A percentile compares a stretch with the other conserved stretches of the same genome.
Conservation (phyloP, 2,329 filamentous ascomycete genomes). For the Hypomyces perniciosus region DNA sequence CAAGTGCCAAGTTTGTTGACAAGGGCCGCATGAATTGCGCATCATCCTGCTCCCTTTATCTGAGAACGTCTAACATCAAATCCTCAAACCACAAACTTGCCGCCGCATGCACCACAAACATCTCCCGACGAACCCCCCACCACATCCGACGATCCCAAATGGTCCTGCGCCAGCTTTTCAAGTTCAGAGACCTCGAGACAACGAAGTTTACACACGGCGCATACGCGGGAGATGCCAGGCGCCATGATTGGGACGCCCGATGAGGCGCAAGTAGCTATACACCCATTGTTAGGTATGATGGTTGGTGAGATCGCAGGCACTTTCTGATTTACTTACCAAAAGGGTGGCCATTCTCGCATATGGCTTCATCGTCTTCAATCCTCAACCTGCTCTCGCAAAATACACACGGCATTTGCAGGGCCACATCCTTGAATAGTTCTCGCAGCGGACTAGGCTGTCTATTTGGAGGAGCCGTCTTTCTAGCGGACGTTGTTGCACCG, state of each 20-base stretch:
- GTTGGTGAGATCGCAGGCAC: too few relatives aligned
- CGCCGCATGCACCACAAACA: slow-evolving; percentile 35
- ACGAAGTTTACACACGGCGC: slow-evolving; percentile 48
- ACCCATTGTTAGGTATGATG: neutral
- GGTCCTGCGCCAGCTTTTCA: slow-evolving; percentile 24
- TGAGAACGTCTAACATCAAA: neutral
- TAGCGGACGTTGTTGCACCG: slow-evolving; percentile 29
- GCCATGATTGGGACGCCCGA: slow-evolving; percentile 49
- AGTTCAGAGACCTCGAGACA: slow-evolving; percentile 43
- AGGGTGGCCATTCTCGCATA: slow-evolving; percentile 34
- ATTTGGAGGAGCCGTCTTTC: slow-evolving; percentile 13
- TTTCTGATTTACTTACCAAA: slow-evolving; percentile 30
- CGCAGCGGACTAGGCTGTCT: slow-evolving; percentile 24
- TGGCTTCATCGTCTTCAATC: slow-evolving; percentile 28
- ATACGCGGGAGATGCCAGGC: slow-evolving; percentile 48
- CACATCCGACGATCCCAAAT: slow-evolving; percentile 23
- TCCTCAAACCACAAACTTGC: slow-evolving; percentile 35
- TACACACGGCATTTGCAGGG: slow-evolving; percentile 36
- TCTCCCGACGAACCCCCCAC: slow-evolving; percentile 27
- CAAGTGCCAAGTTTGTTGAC: too few relatives aligned
- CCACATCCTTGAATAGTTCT: slow-evolving; percentile 33
- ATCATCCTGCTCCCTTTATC: neutral
- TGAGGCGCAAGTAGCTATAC: slow-evolving; percentile 45
- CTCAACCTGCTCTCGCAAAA: slow-evolving; percentile 38
- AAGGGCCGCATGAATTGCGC: too few relatives aligned